Evolutionary conservation across 208 protist species (phyloP), one percentile per base, ranked within the genome.

Genomic region (Naegleria fowleri): DNA sequence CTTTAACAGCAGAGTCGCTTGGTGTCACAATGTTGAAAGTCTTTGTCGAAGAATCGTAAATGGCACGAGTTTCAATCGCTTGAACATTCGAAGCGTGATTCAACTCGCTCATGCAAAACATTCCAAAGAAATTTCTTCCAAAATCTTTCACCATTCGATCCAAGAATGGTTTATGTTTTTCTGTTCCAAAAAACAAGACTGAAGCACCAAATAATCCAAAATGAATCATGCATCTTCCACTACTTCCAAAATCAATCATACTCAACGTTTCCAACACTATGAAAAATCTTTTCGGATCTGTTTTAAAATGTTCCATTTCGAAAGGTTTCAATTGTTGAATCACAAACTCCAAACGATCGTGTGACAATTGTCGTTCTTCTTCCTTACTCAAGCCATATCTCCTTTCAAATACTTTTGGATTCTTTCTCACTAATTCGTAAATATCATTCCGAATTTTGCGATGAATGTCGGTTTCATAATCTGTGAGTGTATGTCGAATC

Each of bases 101-200:
- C n/a, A 94, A n/a, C 51, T 93, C 92, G 22, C 91, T 93, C 92
- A 93, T 91, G 40, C 91, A 91, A 38, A 92, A 93, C 52, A 79
- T 79, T 29, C 92, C 92, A 59, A 93, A 90, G 39, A 93, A 93
- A 36, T 13, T 9, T 33, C n/a, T 25, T 15, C 67, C 25, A 25
- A 79, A 79, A 79, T 79, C 67, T 36, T 79, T 79, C 19, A 79
- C 67, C 0, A 79, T 36, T 36, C 67, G 0, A 15, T 79, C 3
- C n/a, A 36, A 33, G 29, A 79, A 79, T 36, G 5, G 16, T 36
- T 36, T 2, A 79, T 79, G 67, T 9, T 79, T 79, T 79, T 79
- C 29, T 7, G 67, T 79, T 79, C 67, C 67, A 79, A 79, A 79
- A 79, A 36, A 79, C 7, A 79, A 33, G 9, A 79, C 1, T 9